Evolutionary conservation across 2,329 filamentous ascomycete species (phyloP).

Genomic region (Elsinoe batatas): DNA sequence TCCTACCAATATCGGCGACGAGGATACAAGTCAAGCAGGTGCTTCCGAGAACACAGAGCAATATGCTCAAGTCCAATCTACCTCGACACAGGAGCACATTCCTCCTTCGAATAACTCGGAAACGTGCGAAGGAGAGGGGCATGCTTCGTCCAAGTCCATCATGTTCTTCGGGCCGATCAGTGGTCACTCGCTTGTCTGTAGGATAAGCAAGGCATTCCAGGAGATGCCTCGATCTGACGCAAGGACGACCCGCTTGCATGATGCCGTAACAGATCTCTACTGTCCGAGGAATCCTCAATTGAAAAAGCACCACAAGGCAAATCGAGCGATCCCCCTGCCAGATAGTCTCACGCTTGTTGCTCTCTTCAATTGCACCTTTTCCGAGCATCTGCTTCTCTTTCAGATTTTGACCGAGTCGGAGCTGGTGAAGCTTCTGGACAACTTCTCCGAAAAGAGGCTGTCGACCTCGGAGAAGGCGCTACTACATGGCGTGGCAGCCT

Average conservation of each 20-base stretch:
- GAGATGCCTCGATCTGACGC: not conserved
- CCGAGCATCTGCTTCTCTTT: not conserved
- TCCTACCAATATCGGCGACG: not conserved
- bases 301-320: not conserved
- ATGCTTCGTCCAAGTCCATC: not conserved
- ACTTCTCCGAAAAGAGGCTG: not conserved
- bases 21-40: not conserved
- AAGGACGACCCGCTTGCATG: not conserved
- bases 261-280: not conserved
- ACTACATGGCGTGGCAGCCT: not conserved
- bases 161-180: not conserved
- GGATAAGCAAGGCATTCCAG: not conserved
- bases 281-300: not conserved
- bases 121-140: not conserved
- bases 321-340: too few species aligned
- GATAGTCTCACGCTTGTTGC: not conserved
- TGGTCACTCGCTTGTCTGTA: not conserved
- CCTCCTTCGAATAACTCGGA: not conserved
- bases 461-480: not conserved
- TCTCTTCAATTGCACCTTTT: constrained; percentile 1
- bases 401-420: not conserved
- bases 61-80: not conserved
- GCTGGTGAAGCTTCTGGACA: not conserved
- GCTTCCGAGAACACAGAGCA: not conserved
- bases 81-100: not conserved